Evolutionary conservation across 345 rosid genomes (phyloP).

Genomic region (Erodium maritimum): DNA sequence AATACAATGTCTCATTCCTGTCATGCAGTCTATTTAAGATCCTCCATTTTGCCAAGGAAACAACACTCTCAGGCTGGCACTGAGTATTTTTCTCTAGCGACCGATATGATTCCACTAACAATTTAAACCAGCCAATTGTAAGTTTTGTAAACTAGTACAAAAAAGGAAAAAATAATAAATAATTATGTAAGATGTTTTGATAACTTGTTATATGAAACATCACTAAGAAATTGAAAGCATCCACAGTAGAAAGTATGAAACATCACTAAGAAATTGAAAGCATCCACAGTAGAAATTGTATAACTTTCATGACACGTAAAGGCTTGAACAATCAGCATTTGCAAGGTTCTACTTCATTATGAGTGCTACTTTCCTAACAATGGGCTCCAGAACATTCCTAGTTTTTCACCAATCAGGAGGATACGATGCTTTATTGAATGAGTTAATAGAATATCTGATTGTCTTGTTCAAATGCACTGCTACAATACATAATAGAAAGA

Average conservation of each 20-base stretch:
- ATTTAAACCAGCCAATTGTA: conserved; percentile 6
- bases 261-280: neutral
- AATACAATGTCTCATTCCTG: conserved; percentile 91
- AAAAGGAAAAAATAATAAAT: too few species aligned
- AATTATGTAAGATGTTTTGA: too few species aligned
- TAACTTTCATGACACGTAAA: neutral
- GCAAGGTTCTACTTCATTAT: neutral
- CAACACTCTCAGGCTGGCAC: conserved; percentile 48
- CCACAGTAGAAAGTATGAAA: too few species aligned
- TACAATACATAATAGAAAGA: too few species aligned
- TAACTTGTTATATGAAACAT: too few species aligned
- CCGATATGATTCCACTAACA: conserved; percentile 78
- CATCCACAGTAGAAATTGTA: neutral
- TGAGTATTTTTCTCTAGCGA: conserved; percentile 76
- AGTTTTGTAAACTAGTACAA: too few species aligned
- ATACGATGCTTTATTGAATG: neutral
- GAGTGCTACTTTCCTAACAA: neutral
- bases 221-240: neutral
- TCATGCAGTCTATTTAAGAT: conserved; percentile 92
- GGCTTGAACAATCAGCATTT: neutral
- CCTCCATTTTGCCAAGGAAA: conserved; percentile 93
- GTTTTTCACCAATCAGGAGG: neutral
- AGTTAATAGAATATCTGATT: neutral
- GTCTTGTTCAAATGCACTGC: neutral
- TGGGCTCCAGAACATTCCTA: neutral